Evolutionary conservation across 2,329 filamentous ascomycete species (phyloP).

Genomic region (Golovinomyces cichoracearum): DNA sequence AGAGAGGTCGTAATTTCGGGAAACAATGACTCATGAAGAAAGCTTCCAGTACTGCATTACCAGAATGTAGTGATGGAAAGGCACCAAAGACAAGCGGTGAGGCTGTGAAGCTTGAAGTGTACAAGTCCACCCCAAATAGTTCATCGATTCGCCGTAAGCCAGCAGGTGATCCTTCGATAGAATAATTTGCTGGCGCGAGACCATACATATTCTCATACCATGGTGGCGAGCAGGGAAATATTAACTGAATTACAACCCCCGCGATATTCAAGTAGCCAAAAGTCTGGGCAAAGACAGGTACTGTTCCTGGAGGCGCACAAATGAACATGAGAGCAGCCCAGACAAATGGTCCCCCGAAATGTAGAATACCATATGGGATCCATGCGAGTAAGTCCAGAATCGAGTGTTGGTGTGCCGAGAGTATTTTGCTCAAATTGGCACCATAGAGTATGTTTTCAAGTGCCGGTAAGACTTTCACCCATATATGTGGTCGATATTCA

Average conservation of each 20-base stretch:
- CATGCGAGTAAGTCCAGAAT: slow-evolving; percentile 71
- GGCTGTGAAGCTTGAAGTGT: slow-evolving; percentile 74
- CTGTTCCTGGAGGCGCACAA: slow-evolving; percentile 63
- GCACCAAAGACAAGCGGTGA: slow-evolving; percentile 84
- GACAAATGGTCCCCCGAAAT: slow-evolving; percentile 66
- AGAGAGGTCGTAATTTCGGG: slow-evolving; percentile 53
- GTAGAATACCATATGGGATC: slow-evolving; percentile 76
- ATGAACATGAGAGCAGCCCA: slow-evolving; percentile 60
- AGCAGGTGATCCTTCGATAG: slow-evolving; percentile 68
- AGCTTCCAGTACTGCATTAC: slow-evolving; percentile 65
- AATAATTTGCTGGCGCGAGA: slow-evolving; percentile 72
- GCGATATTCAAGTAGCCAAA: slow-evolving; percentile 85
- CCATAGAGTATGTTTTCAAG: slow-evolving; percentile 93
- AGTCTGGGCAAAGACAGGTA: slow-evolving; percentile 58
- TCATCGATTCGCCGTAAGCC: slow-evolving; percentile 71
- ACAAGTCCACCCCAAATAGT: slow-evolving; percentile 74
- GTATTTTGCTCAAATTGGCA: slow-evolving; percentile 82
- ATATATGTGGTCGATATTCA: slow-evolving; percentile 75
- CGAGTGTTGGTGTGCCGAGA: slow-evolving; percentile 67
- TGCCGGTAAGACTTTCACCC: slow-evolving; percentile 80
- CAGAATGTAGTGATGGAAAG: slow-evolving; percentile 80
- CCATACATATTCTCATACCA: slow-evolving; percentile 95
- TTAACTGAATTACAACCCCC: slow-evolving; percentile 65
- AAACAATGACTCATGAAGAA: slow-evolving; percentile 87
- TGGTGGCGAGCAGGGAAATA: slow-evolving; percentile 81